Base-by-base conservation (phyloP, 2,329 filamentous ascomycete species). In the Curvularia lunata region DNA sequence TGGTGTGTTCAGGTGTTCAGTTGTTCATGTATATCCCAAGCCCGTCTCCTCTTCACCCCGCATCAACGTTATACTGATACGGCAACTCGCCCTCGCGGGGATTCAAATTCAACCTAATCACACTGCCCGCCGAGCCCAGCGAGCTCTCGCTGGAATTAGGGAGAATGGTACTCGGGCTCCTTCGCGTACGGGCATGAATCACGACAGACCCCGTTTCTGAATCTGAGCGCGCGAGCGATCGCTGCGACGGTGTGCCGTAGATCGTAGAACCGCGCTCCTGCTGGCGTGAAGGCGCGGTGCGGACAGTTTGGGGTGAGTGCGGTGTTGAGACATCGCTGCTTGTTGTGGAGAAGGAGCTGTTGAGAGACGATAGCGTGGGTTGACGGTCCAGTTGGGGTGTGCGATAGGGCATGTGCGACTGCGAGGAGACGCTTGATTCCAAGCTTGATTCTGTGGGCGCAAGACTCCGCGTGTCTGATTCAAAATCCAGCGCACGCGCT, bases 391-490 rank as follows among this genome's bases (percentile, higher is more conserved):
- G 59, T 9, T 68, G 70, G 0, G 73, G 71, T 4, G 70, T 73
- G 41, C 64, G 70, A 57, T 72, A 73, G 10, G 64, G 63, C 1
- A 70, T 59, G 3, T 65, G 60, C 2, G 71, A 73, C 8, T 61
- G 61, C 30, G 66, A 71, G 25, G 69, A 71, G 43, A 28, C 58
- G 51, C 54, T 66, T 25, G 56, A 62, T 37, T 51, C 47, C 3
- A 54, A 54, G 50, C 58, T 59, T 2, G 68, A 70, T 42, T 68
- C 67, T 5, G 74, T 75, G 5, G 72, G 68, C 13, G 74, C 71
- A 7, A 77, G 69, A 55, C 73, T 76, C 45, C 65, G 67, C 1
- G 64, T 71, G 6, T 78, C 75, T 5, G 68, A 69, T 27, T 62
- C 63, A 2, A 64, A 51, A 46, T 61, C 66, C 12, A 70, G 65